Evolutionary conservation across 1,139 yeast species (phyloP), one percentile per base, ranked within the genome.

Genomic region (Pichia sp.): DNA sequence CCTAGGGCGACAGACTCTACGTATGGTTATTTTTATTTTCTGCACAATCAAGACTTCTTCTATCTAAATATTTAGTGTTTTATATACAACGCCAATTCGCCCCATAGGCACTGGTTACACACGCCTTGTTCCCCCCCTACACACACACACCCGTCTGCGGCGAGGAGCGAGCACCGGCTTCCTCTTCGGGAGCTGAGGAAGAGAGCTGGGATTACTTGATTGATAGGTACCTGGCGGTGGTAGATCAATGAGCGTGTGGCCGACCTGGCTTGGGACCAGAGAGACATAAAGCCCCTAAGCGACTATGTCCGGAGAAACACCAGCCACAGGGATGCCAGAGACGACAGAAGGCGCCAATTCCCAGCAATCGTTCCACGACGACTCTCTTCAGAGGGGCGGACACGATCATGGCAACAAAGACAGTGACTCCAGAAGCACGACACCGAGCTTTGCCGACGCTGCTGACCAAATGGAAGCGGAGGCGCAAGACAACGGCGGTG

Each of bases 371-470:
- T 26, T 2, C 8, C 10, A 15, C 8, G 26, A 29, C n/a, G 11
- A n/a, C 49, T 5, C 38, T 11, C 38, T 2, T 34, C n/a, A 11
- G 38, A 10, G 8, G 7, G 40, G 8, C 19, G 49, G 8, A 15
- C 30, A n/a, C 29, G 42, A 31, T 23, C 3, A 7, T 16, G 49
- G 16, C n/a, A 46, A 15, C 11, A 38, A 45, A 16, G 16, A 15
- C n/a, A 29, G 45, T 26, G 30, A 38, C n/a, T n/a, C 19, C 16
- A 26, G 30, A 32, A 46, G 49, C 31, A 34, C 42, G 34, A 15
- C 49, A 8, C 29, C 41, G 29, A 46, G 49, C 40, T 46, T 46
- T 19, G 30, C 26, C n/a, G 49, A 46, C 40, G 49, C 49, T 8
- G 26, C 16, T 11, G 32, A 47, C 11, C 36, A 29, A 11, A 16